Evolutionary conservation across 2,329 filamentous ascomycete species (phyloP).

Genomic region (Teratosphaeria zuluensis): DNA sequence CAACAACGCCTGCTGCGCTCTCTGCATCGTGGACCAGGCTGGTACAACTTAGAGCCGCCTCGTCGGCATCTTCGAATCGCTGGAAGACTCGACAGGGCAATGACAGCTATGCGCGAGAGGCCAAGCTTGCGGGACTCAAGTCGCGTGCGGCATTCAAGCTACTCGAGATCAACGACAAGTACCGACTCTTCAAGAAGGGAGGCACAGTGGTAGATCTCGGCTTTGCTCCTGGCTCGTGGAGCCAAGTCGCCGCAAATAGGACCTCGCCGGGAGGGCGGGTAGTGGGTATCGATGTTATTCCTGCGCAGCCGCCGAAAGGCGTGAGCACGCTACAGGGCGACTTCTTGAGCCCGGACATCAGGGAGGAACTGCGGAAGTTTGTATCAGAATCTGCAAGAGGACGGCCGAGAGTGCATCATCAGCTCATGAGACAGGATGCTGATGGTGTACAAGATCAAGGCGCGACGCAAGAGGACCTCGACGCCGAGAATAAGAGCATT

Average conservation of each 20-base stretch:
- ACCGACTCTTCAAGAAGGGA: conserved; percentile 66
- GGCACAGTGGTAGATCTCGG: conserved; percentile 87
- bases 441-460: conserved; percentile 15
- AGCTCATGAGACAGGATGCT: conserved; percentile 17
- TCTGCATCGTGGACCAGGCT: not conserved
- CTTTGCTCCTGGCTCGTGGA: conserved; percentile 62
- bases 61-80: conserved; percentile 53
- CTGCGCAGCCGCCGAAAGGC: conserved; percentile 78
- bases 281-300: conserved; percentile 88
- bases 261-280: conserved; percentile 65
- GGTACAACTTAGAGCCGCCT: not conserved
- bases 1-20: not conserved
- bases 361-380: conserved; percentile 65
- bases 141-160: conserved; percentile 91
- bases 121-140: conserved; percentile 70
- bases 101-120: conserved; percentile 65
- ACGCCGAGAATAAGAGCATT: conserved; percentile 45
- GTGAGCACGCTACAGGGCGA: conserved; percentile 95
- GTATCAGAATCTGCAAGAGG: conserved; percentile 56
- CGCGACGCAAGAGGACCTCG: conserved; percentile 30
- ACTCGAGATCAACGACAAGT: conserved; percentile 76
- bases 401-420: conserved; percentile 28
- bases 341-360: conserved; percentile 69
- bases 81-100: conserved; percentile 74
- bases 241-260: conserved; percentile 68